Evolutionary conservation across 352 stramenopile species (phyloP).

Genomic region (Phytophthora uliginosa): DNA sequence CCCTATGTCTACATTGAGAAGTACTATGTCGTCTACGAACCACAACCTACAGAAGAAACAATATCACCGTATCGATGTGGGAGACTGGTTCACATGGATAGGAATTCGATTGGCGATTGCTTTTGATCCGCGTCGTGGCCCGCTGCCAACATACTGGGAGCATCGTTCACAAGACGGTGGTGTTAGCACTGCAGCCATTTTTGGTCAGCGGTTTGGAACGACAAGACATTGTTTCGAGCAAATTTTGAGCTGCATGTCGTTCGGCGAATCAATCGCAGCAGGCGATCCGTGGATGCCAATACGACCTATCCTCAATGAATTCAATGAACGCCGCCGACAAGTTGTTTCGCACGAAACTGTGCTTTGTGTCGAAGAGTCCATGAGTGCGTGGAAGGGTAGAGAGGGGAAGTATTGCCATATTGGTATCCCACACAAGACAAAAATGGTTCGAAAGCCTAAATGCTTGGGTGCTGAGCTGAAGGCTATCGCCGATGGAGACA

Average conservation of each 20-base stretch:
- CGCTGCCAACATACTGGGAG: not conserved
- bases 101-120: not conserved
- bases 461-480: not conserved
- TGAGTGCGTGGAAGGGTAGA: not conserved
- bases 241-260: conserved; percentile 1
- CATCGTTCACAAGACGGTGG: not conserved
- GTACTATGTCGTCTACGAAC: not conserved
- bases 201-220: conserved; percentile 1
- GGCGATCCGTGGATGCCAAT: not conserved
- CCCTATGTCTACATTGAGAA: not conserved
- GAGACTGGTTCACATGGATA: not conserved
- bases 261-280: not conserved
- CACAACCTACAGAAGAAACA: not conserved
- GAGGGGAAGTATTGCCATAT: not conserved
- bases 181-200: not conserved
- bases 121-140: not conserved
- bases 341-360: not conserved
- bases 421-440: not conserved
- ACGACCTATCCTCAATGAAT: not conserved
- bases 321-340: not conserved
- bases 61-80: not conserved
- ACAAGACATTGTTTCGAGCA: not conserved
- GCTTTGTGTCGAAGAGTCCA: not conserved
- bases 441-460: conserved; percentile 1
- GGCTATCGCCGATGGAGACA: not conserved